Percentiles rank a stretch among this genome's conserved stretches.
phyloP scores from a whole-genome alignment of 108 stramenopile genomes.

The Pseudonitzschia multiseries region DNA sequence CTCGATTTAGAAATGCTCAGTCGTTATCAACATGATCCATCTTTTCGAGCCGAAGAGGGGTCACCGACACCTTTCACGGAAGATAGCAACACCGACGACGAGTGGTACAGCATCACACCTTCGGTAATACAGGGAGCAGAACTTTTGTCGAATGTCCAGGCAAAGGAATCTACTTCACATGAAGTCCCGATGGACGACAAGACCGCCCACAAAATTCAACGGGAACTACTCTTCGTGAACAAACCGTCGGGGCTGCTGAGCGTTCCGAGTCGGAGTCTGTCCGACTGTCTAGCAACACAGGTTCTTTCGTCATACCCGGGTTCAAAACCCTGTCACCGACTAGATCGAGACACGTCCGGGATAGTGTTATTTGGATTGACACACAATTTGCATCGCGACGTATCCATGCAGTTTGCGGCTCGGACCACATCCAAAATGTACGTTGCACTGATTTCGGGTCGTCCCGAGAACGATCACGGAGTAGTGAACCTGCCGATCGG shows the following conservation, averaged over 20 bases:
- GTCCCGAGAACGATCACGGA: conserved; percentile 29
- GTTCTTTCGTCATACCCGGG: not conserved
- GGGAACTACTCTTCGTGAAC: conserved; percentile 5
- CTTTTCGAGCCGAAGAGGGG: not conserved
- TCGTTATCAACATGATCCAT: not conserved
- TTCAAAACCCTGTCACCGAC: conserved; percentile 56
- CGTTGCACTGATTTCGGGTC: conserved; percentile 58
- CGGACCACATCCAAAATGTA: conserved; percentile 42
- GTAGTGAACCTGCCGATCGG: conserved; percentile 46
- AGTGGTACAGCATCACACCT: conserved; percentile 11
- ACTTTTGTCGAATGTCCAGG: not conserved
- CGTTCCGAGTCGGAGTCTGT: conserved; percentile 2
- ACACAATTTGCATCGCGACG: conserved; percentile 38
- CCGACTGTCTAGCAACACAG: conserved; percentile 3
- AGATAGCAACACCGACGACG: conserved; percentile 3
- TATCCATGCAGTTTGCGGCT: conserved; percentile 50
- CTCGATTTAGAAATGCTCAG: conserved; percentile 9
- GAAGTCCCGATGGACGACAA: not conserved
- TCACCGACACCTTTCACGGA: not conserved
- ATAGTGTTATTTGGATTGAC: conserved; percentile 58
- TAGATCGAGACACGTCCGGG: conserved; percentile 69
- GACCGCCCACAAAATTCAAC: not conserved
- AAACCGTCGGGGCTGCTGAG: conserved; percentile 5
- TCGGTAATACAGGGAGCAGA: not conserved
- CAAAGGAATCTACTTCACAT: not conserved